Evolutionary conservation across 257 asterid genomes (phyloP), one percentile per base, ranked within the genome.

Genomic region (Fraxinus quadrangulata): DNA sequence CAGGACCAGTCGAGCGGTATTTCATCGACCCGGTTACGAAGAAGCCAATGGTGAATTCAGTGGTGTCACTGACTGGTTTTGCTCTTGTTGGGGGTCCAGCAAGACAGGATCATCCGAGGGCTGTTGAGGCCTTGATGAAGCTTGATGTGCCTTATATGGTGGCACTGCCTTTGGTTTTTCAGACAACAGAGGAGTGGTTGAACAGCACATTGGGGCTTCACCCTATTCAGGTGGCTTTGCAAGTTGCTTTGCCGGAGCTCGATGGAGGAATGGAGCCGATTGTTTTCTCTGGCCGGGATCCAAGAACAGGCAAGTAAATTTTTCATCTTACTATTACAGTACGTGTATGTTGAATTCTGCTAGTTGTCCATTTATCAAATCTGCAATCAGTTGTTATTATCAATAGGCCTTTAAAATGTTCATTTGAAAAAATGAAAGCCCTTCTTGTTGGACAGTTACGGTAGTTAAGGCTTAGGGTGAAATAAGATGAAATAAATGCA

Each of bases 201-300:
- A 91, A 92, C 67, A 95, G 99, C 81, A 92, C 99, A 2, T 33
- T 95, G 84, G 99, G 99, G 28, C 84, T 95, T 73, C 99, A 95
- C 80, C 99, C 98, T 0, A 91, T 95, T 80, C 99, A 95, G 90
- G 99, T 92, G 74, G 98, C 99, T 65, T 81, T 95, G 75, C 99
- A 93, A 76, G 99, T 95, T 34, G 98, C 99, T 67, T 91, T 95
- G 16, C 99, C 99, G 3, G 99, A 95, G 90, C 92, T 95, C 9
- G 99, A 95, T 81, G 99, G 99, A 13, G 99, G 97, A 51, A 95
- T 95, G 99, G 99, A 95, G 81, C 99, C 99, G 0, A 95, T 95
- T 6, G 91, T 95, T 16, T 95, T 95, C 36, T 80, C 99, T 0
- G 99, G 99, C 17, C 87, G 99, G 19, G 99, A 95, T 84, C 99